Conservation (phyloP, 2,329 filamentous ascomycete genomes). For the Alternaria hordeiaustralica region DNA sequence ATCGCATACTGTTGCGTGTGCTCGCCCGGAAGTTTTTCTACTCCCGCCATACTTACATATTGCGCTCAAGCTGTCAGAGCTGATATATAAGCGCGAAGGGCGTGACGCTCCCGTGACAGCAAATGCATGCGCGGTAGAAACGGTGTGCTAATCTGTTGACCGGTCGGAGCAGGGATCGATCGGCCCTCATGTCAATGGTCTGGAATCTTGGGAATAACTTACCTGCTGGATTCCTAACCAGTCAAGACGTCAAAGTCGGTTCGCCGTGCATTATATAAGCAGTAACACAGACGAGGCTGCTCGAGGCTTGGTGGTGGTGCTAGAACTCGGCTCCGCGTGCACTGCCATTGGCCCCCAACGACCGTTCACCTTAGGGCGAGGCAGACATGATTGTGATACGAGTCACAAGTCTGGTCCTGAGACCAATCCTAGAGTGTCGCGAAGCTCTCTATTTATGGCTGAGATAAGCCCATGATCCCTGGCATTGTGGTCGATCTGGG, state of each 20-base stretch:
- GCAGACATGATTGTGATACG: slow-evolving; percentile 18
- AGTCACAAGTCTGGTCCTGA: not conserved
- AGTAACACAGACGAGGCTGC: slow-evolving; percentile 4
- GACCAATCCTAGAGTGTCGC: not conserved
- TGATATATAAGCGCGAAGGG: not conserved
- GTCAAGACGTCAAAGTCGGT: not conserved
- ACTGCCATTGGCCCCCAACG: slow-evolving; percentile 13
- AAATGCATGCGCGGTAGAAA: not conserved
- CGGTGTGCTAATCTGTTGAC: slow-evolving; percentile 2
- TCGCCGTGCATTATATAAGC: not conserved
- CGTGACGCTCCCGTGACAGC: not conserved
- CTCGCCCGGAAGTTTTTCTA: not conserved
- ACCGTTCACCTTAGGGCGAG: slow-evolving; percentile 12
- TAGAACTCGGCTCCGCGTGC: slow-evolving; percentile 4
- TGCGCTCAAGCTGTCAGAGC: not conserved
- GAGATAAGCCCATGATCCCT: slow-evolving; percentile 8
- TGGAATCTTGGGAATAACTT: not conserved
- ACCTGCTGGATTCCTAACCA: not conserved
- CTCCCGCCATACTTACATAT: not conserved
- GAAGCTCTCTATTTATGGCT: slow-evolving; percentile 10
- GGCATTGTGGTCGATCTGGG: not conserved
- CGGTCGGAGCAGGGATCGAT: not conserved
- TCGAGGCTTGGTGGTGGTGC: slow-evolving; percentile 3
- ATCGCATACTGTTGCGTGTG: not conserved
- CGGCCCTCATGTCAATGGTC: not conserved